Evolutionary conservation across 805 yeast genomes (phyloP).

Genomic region (Cyberlindnera meyerae): DNA sequence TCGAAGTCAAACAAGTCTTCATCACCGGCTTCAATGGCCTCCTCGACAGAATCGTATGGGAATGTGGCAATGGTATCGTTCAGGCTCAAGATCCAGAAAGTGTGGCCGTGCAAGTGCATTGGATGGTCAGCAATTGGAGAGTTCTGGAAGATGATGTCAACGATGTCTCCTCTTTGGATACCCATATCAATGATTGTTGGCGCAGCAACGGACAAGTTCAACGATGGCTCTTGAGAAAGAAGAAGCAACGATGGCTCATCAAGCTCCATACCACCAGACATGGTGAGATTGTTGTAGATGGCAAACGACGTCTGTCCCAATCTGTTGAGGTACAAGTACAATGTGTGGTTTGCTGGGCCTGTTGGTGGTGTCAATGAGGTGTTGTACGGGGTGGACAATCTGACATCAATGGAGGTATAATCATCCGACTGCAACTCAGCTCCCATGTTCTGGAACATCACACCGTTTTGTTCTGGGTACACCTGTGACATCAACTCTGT

Average conservation of each 20-base stretch:
- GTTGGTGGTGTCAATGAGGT: constrained; percentile 4
- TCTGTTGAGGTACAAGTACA: constrained; percentile 28
- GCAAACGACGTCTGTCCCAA: constrained; percentile 28
- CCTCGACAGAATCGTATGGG: constrained; percentile 24
- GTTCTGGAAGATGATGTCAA: constrained; percentile 31
- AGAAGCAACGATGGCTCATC: constrained; percentile 26
- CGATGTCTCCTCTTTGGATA: constrained; percentile 27
- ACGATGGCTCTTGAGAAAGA: constrained; percentile 17
- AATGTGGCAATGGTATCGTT: constrained; percentile 24
- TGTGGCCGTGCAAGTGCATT: constrained; percentile 34
- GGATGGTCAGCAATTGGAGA: constrained; percentile 30
- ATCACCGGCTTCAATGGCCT: constrained; percentile 23
- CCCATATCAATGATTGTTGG: constrained; percentile 10
- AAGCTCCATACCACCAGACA: constrained; percentile 24
- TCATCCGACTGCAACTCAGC: constrained; percentile 18
- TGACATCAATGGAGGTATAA: constrained; percentile 16
- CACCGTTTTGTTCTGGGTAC: constrained; percentile 17
- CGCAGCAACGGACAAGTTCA: constrained; percentile 8
- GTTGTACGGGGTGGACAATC: constrained; percentile 22
- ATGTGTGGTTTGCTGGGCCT: constrained; percentile 27
- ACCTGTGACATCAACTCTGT: constrained; percentile 1
- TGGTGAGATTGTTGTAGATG: constrained; percentile 23
- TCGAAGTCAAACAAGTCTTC: constrained; percentile 17
- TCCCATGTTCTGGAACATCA: constrained; percentile 17
- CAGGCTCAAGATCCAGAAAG: constrained; percentile 28